Evolutionary conservation across 2,329 filamentous ascomycete genomes (phyloP).

Genomic region (Ascocoryne sarcoides): DNA sequence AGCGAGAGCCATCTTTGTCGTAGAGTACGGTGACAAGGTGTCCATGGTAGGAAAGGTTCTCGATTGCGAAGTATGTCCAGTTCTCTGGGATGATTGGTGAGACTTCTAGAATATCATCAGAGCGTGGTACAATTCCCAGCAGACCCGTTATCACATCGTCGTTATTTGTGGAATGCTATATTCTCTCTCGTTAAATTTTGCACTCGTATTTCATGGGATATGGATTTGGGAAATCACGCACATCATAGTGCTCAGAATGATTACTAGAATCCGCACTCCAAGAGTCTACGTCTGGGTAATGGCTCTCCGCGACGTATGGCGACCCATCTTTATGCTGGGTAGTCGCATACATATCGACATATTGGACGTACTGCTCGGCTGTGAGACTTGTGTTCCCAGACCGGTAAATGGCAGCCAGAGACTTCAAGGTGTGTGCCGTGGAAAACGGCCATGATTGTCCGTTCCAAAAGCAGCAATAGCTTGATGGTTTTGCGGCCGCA

Average conservation of each 20-base stretch:
- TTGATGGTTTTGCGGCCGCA: slow-evolving; percentile 27
- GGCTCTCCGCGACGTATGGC: slow-evolving; percentile 38
- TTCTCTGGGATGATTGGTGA: slow-evolving; percentile 32
- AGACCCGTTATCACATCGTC: slow-evolving; percentile 38
- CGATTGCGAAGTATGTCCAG: slow-evolving; percentile 33
- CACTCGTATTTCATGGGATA: too few relatives aligned
- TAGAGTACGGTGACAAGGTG: slow-evolving; percentile 34
- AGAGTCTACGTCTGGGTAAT: slow-evolving; percentile 31
- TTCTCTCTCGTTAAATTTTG: too few relatives aligned
- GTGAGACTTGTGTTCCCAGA: slow-evolving; percentile 29
- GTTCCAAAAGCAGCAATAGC: slow-evolving; percentile 34
- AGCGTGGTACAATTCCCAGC: slow-evolving; percentile 32
- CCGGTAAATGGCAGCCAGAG: slow-evolving; percentile 32
- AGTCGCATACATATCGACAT: slow-evolving; percentile 32
- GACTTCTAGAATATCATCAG: slow-evolving; percentile 32
- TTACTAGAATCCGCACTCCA: slow-evolving; percentile 32
- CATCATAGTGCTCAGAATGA: slow-evolving; percentile 35
- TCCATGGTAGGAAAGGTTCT: slow-evolving; percentile 36
- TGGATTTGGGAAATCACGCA: neutral
- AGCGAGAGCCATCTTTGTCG: slow-evolving; percentile 32
- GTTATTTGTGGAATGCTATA: slow-evolving; percentile 35
- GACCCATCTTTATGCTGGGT: slow-evolving; percentile 34
- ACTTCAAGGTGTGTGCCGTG: slow-evolving; percentile 34
- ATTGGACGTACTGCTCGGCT: slow-evolving; percentile 31
- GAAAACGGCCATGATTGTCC: slow-evolving; percentile 39